A percentile compares a stretch with the other conserved stretches of the same genome.
Evolutionary conservation across 2,329 filamentous ascomycete species (phyloP).

Genomic region (Colletotrichum cuscutae): DNA sequence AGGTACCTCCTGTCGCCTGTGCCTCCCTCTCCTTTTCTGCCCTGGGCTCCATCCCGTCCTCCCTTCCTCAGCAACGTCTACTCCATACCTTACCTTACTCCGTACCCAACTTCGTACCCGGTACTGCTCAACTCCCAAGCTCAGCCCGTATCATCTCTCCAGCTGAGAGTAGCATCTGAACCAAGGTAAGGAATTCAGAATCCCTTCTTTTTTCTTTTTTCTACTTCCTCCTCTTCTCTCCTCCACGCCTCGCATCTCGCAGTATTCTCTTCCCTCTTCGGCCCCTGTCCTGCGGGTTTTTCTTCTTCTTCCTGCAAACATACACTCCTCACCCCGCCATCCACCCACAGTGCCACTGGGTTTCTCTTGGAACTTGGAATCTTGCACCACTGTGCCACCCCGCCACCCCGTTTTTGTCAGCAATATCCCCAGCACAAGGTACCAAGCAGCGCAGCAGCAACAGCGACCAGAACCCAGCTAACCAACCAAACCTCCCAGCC

Average conservation of each 20-base stretch:
- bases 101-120: not conserved
- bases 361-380: not conserved
- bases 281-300: not conserved
- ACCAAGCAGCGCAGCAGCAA: not conserved
- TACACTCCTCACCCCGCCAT: not conserved
- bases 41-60: not conserved
- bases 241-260: not conserved
- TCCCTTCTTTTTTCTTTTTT: not conserved
- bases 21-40: not conserved
- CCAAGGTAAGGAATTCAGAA: not conserved
- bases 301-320: not conserved
- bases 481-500: constrained; percentile 14
- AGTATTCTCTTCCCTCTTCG: not conserved
- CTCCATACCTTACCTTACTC: too few species aligned
- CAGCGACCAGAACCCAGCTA: not conserved
- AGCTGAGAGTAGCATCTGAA: not conserved
- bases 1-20: not conserved
- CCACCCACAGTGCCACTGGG: not conserved
- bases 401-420: not conserved
- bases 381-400: not conserved
- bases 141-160: not conserved
- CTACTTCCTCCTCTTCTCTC: not conserved
- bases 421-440: not conserved
- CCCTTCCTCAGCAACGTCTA: not conserved
- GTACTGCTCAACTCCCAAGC: too few species aligned